Base-by-base conservation (phyloP, 2,329 filamentous ascomycete species). In the Microcera coccophila region DNA sequence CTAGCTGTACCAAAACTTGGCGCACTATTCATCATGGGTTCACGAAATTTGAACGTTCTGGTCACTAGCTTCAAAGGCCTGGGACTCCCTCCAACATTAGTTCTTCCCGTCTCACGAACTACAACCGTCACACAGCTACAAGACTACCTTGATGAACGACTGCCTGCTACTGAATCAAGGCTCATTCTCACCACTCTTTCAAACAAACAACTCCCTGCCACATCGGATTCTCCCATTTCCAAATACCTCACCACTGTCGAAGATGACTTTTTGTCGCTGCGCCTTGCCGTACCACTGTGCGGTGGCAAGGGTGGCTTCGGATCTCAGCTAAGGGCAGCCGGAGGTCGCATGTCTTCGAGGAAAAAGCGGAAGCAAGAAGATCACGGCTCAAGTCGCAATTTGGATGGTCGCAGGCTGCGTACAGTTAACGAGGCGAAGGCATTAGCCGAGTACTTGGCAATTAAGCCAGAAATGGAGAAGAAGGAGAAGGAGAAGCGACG, bases 251-350 rank as follows among this genome's bases (percentile, higher is more conserved):
- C 75, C 3, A 61, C 64, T 24, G 54, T 59, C 4, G 50, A 77
- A 40, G 80, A 85, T 71, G 81, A 81, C 24, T 84, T 97, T 53
- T 75, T 98, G 14, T 84, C 90, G 0, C 77, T 98, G 4, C 87
- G 90, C 41, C 80, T 98, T 21, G 84, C 82, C 5, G 74, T 84
- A 2, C 85, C 86, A 5, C 71, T 96, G 29, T 87, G 85, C 55
- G 93, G 94, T 71, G 94, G 94, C 62, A 98, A 98, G 64, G 93
- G 93, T 66, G 93, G 93, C 60, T 98, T 98, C 63, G 93, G 93
- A 41, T 97, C 91, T 2, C 94, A 98, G 66, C 82, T 98, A 28
- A 88, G 94, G 61, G 93, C 94, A 1, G 93, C 93, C 3, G 93
- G 94, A 62, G 93, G 94, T 31, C 91, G 94, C 70, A 98, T 98